A percentile compares a stretch with the other conserved stretches of the same genome.
phyloP scores from a whole-genome alignment of 192 early-diverging fungal species.

The Dissophora globulifera region DNA sequence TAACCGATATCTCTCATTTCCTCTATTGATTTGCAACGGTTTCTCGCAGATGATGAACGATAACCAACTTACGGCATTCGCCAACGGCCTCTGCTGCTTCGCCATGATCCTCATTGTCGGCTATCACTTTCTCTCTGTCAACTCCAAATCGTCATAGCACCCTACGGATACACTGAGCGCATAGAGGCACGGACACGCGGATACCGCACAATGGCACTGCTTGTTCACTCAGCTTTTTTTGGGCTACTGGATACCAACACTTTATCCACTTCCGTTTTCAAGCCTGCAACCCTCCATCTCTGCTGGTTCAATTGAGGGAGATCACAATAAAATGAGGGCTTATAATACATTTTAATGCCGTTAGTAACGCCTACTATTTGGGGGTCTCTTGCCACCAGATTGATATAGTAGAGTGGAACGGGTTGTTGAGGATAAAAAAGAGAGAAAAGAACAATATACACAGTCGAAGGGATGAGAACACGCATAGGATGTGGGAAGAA shows the following conservation, averaged over 20 bases:
- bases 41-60: conserved; percentile 37
- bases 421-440: background rate
- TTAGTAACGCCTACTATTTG: background rate
- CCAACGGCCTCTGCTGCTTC: conserved; percentile 41
- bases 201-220: too few relatives aligned
- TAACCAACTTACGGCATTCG: conserved; percentile 39
- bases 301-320: background rate
- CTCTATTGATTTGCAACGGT: too few relatives aligned
- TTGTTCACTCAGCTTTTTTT: too few relatives aligned
- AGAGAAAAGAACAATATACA: background rate
- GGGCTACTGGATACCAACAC: too few relatives aligned
- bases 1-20: too few relatives aligned
- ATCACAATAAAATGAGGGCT: background rate
- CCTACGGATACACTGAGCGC: background rate
- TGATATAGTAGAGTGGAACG: background rate
- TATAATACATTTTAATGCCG: background rate
- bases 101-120: conserved; percentile 49
- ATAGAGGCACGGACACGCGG: too few relatives aligned
- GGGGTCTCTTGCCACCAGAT: background rate
- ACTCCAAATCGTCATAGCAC: conserved; percentile 39
- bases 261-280: too few relatives aligned
- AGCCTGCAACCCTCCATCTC: background rate
- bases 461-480: too few relatives aligned
- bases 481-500: too few relatives aligned
- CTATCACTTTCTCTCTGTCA: conserved; percentile 47